These are phyloP conservation scores for Paramecium sexaurelia DNA, from an alignment of 73 alveolate genomes.

Conservation along the genomic window DNA sequence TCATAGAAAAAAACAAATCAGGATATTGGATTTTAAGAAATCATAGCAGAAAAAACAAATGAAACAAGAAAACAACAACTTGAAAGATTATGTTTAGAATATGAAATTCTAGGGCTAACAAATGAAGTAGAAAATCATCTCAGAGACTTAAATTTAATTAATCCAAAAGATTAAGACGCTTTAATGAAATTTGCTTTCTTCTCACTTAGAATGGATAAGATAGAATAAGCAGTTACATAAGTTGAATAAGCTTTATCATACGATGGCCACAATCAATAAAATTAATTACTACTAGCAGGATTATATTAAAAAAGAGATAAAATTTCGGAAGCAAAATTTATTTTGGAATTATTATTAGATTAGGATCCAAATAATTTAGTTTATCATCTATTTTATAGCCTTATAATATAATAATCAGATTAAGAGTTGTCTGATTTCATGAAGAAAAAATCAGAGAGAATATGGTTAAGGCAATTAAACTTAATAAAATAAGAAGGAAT, in stretches of 20 bases:
- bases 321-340: constrained; percentile 75
- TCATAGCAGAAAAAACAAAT: constrained; percentile 73
- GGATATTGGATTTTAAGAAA: constrained; percentile 82
- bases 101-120: constrained; percentile 84
- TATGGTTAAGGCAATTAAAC: constrained; percentile 73
- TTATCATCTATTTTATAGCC: constrained; percentile 72
- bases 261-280: constrained; percentile 64
- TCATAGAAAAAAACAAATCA: constrained; percentile 78
- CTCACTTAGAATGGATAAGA: constrained; percentile 77
- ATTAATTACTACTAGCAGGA: constrained; percentile 73
- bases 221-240: constrained; percentile 79
- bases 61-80: constrained; percentile 89
- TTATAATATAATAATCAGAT: constrained; percentile 72
- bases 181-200: constrained; percentile 77
- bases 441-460: constrained; percentile 69
- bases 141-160: constrained; percentile 75
- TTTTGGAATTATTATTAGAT: constrained; percentile 69
- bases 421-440: constrained; percentile 73
- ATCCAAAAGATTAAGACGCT: constrained; percentile 78
- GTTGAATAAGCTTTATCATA: constrained; percentile 77
- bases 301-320: constrained; percentile 64
- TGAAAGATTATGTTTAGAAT: constrained; percentile 90
- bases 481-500: constrained; percentile 66
- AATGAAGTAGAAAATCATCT: constrained; percentile 84
- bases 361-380: constrained; percentile 71